These are phyloP conservation scores for Fusarium tuaranense DNA, from an alignment of 2,329 filamentous ascomycete genomes.

Conservation along the genomic window DNA sequence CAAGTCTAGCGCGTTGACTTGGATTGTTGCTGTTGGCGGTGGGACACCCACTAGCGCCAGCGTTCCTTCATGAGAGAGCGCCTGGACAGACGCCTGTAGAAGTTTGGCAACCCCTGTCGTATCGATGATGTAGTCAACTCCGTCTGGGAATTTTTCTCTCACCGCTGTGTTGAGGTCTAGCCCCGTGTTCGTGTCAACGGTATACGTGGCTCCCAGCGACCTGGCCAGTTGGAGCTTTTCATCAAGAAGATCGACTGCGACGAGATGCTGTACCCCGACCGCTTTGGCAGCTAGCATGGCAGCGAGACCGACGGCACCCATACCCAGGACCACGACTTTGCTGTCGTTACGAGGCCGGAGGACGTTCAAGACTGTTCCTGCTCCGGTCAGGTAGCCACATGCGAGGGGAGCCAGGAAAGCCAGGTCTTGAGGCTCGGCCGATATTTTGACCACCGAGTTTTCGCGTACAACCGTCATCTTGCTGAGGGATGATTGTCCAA, in stretches of 20 bases:
- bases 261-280: neutral
- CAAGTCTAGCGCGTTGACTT: neutral
- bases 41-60: neutral
- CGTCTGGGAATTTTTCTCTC: neutral
- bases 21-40: neutral
- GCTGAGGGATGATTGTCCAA: neutral
- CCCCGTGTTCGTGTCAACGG: neutral
- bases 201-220: neutral
- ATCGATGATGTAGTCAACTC: neutral
- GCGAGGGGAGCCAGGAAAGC: neutral
- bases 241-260: neutral
- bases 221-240: neutral
- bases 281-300: neutral
- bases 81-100: neutral
- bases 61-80: neutral
- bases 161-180: neutral
- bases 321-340: neutral
- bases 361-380: neutral
- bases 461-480: neutral
- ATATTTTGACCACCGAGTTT: neutral
- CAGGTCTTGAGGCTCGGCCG: neutral
- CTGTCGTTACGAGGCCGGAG: neutral
- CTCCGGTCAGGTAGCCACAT: neutral
- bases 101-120: neutral
- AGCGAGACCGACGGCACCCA: neutral